Evolutionary conservation across 768 basidiomycete species (phyloP).

Genomic region (Nevesoporus exiguus): DNA sequence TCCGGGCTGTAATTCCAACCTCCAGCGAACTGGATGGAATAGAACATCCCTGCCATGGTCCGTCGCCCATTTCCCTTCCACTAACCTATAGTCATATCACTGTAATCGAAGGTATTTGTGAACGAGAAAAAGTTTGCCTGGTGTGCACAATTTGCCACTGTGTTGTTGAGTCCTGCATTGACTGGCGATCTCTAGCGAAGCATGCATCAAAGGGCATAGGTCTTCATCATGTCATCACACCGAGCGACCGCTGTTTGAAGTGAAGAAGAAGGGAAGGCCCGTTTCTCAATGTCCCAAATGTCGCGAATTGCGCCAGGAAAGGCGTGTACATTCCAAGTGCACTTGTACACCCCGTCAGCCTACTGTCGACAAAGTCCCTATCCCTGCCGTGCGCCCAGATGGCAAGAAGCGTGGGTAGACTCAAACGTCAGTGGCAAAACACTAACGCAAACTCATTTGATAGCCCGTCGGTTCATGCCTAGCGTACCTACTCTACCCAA

Average conservation of each 20-base stretch:
- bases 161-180: slow-evolving; percentile 5
- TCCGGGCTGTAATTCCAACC: not conserved
- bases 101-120: slow-evolving; percentile 55
- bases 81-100: not conserved
- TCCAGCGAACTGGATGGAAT: slow-evolving; percentile 13
- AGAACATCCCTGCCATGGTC: slow-evolving; percentile 19
- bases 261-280: slow-evolving; percentile 91
- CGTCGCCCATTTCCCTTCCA: not conserved
- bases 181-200: slow-evolving; percentile 52
- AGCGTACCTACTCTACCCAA: slow-evolving; percentile 71
- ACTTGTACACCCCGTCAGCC: slow-evolving; percentile 52
- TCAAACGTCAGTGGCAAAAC: slow-evolving; percentile 3
- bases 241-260: slow-evolving; percentile 86
- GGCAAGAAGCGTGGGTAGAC: slow-evolving; percentile 30
- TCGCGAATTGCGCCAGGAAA: slow-evolving; percentile 75
- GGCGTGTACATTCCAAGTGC: slow-evolving; percentile 80
- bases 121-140: slow-evolving; percentile 75
- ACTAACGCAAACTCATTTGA: slow-evolving; percentile 9
- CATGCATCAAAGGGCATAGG: slow-evolving; percentile 93
- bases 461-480: slow-evolving; percentile 67
- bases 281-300: slow-evolving; percentile 88
- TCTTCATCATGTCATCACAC: slow-evolving; percentile 86
- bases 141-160: slow-evolving; percentile 36
- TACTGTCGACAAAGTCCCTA: slow-evolving; percentile 28
- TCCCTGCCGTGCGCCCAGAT: slow-evolving; percentile 31